These are phyloP conservation scores for Solanum pimpinellifolium DNA, from an alignment of 257 asterid species.

Conservation along the genomic window DNA sequence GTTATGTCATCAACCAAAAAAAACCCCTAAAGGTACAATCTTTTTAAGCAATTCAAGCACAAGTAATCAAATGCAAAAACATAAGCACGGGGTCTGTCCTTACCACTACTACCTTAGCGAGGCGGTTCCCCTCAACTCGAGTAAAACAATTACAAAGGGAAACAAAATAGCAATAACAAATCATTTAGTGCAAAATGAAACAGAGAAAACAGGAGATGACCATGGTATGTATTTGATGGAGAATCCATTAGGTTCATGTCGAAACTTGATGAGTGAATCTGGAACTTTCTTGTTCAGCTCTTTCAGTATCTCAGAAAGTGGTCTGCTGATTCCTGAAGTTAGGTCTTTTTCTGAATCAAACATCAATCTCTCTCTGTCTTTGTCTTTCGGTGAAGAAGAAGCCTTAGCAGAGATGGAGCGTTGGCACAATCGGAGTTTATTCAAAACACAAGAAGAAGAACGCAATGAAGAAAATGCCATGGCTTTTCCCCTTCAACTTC, in stretches of 20 bases:
- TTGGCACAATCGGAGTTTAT: neutral
- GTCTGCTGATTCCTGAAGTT: slow-evolving; percentile 50
- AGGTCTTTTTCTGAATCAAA: slow-evolving; percentile 9
- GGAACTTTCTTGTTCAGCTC: slow-evolving; percentile 83
- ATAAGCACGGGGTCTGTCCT: no score
- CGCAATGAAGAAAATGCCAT: neutral
- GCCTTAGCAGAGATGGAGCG: neutral
- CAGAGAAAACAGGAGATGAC: slow-evolving; percentile 8
- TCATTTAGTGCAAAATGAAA: neutral
- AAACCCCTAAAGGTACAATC: neutral
- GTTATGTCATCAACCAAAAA: neutral
- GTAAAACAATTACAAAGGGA: neutral
- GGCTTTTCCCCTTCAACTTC: neutral
- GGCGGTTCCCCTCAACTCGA: neutral
- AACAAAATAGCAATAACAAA: no score
- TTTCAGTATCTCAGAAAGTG: slow-evolving; percentile 57
- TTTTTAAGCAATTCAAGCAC: neutral
- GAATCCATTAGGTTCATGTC: slow-evolving; percentile 35
- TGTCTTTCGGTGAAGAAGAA: neutral
- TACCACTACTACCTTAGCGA: neutral
- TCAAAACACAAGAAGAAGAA: neutral
- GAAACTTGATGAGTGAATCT: slow-evolving; percentile 41
- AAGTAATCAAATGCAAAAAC: neutral
- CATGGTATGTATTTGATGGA: slow-evolving; percentile 66
- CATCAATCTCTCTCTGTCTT: neutral